Conservation (phyloP, 768 basidiomycete species). For the Cubamyces lactineus region DNA sequence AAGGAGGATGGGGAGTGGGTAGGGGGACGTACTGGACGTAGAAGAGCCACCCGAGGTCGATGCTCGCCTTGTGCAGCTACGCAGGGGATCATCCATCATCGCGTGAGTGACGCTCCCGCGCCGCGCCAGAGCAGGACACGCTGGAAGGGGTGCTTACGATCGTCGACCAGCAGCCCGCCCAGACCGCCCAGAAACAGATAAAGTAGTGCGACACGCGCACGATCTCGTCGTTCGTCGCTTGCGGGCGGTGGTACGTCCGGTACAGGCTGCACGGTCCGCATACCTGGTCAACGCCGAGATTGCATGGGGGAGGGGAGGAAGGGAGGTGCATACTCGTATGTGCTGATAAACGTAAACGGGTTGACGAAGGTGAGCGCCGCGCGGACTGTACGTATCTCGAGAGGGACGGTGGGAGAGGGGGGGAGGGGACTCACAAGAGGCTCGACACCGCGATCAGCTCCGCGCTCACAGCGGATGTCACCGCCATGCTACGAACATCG, state of each 20-base stretch:
- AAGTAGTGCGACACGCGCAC: constrained; percentile 39
- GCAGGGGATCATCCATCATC: too few relatives aligned
- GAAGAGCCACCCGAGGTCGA: constrained; percentile 53
- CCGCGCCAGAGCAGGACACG: too few relatives aligned
- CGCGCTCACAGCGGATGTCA: constrained; percentile 40
- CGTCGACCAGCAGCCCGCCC: constrained; percentile 42
- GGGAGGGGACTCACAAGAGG: constrained; percentile 37
- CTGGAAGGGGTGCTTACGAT: constrained; percentile 35
- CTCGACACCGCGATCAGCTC: constrained; percentile 42
- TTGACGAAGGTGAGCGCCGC: background rate
- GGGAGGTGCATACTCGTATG: constrained; percentile 45
- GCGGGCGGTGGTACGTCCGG: constrained; percentile 39
- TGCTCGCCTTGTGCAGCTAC: constrained; percentile 48
- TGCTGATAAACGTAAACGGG: too few relatives aligned
- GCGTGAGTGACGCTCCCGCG: too few relatives aligned
- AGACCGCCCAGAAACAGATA: constrained; percentile 41
- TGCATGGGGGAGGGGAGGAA: background rate
- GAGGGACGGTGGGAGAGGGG: too few relatives aligned
- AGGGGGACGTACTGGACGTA: constrained; percentile 48
- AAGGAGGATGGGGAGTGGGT: too few relatives aligned
- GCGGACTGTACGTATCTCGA: too few relatives aligned
- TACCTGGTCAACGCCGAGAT: background rate
- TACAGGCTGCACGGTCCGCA: constrained; percentile 27
- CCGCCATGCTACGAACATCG: constrained; percentile 41
- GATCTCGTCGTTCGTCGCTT: constrained; percentile 38